These are phyloP conservation scores for Kodamaea lidongshanica DNA, from an alignment of 805 yeast genomes.

Conservation along the genomic window DNA sequence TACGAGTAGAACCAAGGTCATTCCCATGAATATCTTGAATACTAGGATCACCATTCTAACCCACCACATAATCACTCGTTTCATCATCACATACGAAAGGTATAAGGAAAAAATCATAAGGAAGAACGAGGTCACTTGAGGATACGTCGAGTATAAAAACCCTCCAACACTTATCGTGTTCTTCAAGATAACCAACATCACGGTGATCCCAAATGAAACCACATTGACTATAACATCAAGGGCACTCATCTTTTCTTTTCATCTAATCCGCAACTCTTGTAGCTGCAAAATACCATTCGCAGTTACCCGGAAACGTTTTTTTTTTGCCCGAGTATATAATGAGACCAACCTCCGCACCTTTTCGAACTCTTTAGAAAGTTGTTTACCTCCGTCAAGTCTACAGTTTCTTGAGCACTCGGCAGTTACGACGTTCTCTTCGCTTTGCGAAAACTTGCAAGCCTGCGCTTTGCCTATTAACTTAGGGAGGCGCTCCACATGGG, in stretches of 20 bases:
- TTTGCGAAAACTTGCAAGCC: conserved; percentile 16
- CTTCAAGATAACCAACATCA: conserved; percentile 11
- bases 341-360: too few species aligned
- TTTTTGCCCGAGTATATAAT: conserved; percentile 2
- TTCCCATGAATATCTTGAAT: conserved; percentile 15
- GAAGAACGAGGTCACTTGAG: conserved; percentile 15
- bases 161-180: conserved; percentile 10
- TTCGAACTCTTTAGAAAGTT: conserved; percentile 29
- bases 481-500: conserved; percentile 26
- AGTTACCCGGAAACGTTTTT: conserved; percentile 16
- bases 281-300: conserved; percentile 1
- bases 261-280: background rate
- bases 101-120: conserved; percentile 13
- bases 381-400: conserved; percentile 32
- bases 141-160: conserved; percentile 14
- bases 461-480: conserved; percentile 34
- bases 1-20: conserved; percentile 12
- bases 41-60: conserved; percentile 14
- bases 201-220: conserved; percentile 9
- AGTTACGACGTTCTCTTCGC: conserved; percentile 14
- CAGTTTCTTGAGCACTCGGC: conserved; percentile 22
- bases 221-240: conserved; percentile 11
- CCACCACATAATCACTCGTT: conserved; percentile 18
- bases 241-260: conserved; percentile 1
- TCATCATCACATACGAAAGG: conserved; percentile 13